Evolutionary conservation across 495 filamentous ascomycete genomes (phyloP).

Genomic region (Chaetomium cochliodes): DNA sequence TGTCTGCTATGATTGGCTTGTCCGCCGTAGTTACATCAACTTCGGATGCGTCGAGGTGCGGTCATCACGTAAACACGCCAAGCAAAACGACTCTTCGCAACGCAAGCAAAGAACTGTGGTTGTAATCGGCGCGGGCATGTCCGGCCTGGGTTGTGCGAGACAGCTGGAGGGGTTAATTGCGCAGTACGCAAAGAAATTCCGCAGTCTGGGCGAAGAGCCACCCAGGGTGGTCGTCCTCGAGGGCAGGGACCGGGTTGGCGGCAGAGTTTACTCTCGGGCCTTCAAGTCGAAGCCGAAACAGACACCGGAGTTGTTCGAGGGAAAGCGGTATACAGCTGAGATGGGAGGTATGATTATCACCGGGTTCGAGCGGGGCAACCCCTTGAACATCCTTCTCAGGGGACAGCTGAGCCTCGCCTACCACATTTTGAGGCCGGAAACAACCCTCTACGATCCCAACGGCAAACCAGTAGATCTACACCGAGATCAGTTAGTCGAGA

Average conservation of each 20-base stretch:
- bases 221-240: slow-evolving; percentile 83
- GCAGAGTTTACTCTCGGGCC: slow-evolving; percentile 88
- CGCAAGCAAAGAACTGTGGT: slow-evolving; percentile 67
- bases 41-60: slow-evolving; percentile 76
- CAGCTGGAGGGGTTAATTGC: slow-evolving; percentile 81
- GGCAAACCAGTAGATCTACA: slow-evolving; percentile 74
- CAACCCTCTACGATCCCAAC: slow-evolving; percentile 86
- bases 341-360: slow-evolving; percentile 98
- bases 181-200: slow-evolving; percentile 68
- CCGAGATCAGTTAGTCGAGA: slow-evolving; percentile 81
- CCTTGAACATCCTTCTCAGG: slow-evolving; percentile 82
- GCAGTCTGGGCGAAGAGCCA: slow-evolving; percentile 57
- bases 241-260: slow-evolving; percentile 84
- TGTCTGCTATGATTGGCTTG: slow-evolving; percentile 88
- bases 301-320: slow-evolving; percentile 39
- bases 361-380: slow-evolving; percentile 93
- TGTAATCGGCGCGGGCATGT: slow-evolving; percentile 90
- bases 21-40: slow-evolving; percentile 92
- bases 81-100: slow-evolving; percentile 29
- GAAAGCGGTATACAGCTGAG: slow-evolving; percentile 78
- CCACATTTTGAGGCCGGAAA: slow-evolving; percentile 77
- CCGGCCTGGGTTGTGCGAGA: slow-evolving; percentile 86
- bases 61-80: slow-evolving; percentile 34
- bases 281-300: slow-evolving; percentile 50
- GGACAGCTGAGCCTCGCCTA: slow-evolving; percentile 88